Evolutionary conservation across 1,284 basidiomycete genomes (phyloP).

Genomic region (Marasmius oreades): DNA sequence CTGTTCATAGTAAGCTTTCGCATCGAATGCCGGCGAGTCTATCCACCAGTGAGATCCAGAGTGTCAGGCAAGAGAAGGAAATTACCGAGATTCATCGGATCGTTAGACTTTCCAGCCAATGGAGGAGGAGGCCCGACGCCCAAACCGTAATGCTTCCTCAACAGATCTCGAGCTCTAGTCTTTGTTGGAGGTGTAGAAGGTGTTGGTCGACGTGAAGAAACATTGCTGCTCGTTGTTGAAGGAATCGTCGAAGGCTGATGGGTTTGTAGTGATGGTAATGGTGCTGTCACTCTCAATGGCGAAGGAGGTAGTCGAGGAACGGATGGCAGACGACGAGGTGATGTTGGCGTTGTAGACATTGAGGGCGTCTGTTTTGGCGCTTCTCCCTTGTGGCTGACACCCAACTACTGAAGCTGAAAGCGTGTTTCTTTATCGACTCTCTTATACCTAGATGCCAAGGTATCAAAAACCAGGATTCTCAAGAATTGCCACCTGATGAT

Average conservation of each 20-base stretch:
- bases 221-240: conserved; percentile 8
- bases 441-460: no score
- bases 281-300: conserved; percentile 27
- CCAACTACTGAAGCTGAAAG: no score
- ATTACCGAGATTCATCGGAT: conserved; percentile 80
- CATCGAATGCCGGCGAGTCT: conserved; percentile 82
- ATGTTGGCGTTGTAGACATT: conserved; percentile 7
- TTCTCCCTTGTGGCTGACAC: neutral
- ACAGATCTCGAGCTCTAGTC: conserved; percentile 70
- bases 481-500: no score
- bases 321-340: conserved; percentile 23
- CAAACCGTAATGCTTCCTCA: conserved; percentile 82
- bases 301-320: conserved; percentile 32
- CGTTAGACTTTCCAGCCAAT: conserved; percentile 43
- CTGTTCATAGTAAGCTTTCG: conserved; percentile 80
- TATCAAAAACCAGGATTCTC: no score
- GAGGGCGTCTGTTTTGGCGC: neutral
- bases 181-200: conserved; percentile 31
- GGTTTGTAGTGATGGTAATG: conserved; percentile 16
- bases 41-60: neutral
- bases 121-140: conserved; percentile 67
- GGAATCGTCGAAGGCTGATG: conserved; percentile 16
- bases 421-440: no score
- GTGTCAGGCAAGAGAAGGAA: neutral
- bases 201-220: conserved; percentile 20